Conservation (phyloP, 2,329 filamentous ascomycete species). For the Penicillium sumatraense region DNA sequence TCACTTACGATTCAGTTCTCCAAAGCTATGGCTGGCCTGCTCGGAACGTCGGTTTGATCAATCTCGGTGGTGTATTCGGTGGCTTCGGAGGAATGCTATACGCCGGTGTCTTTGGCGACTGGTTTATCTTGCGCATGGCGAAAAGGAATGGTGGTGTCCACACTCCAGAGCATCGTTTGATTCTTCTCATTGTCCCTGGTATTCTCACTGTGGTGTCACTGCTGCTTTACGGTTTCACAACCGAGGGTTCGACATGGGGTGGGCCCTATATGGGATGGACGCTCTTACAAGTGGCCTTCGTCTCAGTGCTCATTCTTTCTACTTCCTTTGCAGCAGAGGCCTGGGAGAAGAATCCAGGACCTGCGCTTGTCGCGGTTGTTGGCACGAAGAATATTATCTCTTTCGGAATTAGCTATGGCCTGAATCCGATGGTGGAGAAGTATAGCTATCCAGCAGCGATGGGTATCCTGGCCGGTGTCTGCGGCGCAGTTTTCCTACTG, state of each 20-base stretch:
- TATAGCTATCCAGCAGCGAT: slow-evolving; percentile 31
- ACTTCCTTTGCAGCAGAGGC: slow-evolving; percentile 42
- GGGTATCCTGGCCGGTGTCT: slow-evolving; percentile 28
- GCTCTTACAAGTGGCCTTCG: slow-evolving; percentile 28
- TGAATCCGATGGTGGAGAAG: slow-evolving; percentile 29
- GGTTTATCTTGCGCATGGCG: slow-evolving; percentile 33
- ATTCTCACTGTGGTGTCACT: slow-evolving; percentile 36
- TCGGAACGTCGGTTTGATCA: slow-evolving; percentile 30
- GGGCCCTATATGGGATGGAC: slow-evolving; percentile 36
- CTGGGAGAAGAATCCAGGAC: slow-evolving; percentile 38
- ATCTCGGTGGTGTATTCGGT: slow-evolving; percentile 32
- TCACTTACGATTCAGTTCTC: slow-evolving; percentile 45
- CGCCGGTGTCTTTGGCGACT: slow-evolving; percentile 29
- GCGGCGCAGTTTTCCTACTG: slow-evolving; percentile 24
- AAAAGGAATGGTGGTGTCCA: slow-evolving; percentile 39
- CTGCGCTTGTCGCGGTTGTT: slow-evolving; percentile 34
- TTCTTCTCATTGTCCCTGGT: slow-evolving; percentile 37
- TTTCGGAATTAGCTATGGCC: slow-evolving; percentile 34
- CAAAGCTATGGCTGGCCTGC: slow-evolving; percentile 39
- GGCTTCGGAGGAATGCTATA: slow-evolving; percentile 34
- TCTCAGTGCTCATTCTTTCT: slow-evolving; percentile 33
- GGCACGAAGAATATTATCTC: slow-evolving; percentile 34
- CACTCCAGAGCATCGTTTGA: slow-evolving; percentile 40
- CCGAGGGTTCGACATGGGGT: slow-evolving; percentile 29
- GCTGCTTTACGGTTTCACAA: slow-evolving; percentile 38